Evolutionary conservation across 169 alveolate species (phyloP).

Genomic region (Plasmodium blacklocki): DNA sequence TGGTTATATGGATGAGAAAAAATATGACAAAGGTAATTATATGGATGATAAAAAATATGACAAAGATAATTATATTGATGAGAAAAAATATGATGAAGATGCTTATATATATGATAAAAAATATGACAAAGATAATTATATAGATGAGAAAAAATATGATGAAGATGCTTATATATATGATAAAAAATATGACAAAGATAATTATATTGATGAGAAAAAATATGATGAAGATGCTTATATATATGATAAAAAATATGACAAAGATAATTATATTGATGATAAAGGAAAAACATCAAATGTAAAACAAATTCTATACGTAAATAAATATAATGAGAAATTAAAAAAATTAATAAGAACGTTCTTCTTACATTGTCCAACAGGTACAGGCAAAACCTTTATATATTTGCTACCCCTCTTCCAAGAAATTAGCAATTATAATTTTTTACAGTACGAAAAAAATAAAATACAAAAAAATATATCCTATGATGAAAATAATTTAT

Average conservation of each 20-base stretch:
- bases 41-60: background rate
- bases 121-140: background rate
- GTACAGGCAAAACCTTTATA: constrained; percentile 62
- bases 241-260: background rate
- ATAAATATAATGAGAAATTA: constrained; percentile 27
- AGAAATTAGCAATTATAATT: constrained; percentile 19
- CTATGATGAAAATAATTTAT: background rate
- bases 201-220: background rate
- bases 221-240: background rate
- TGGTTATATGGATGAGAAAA: background rate
- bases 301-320: constrained; percentile 35
- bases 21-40: background rate
- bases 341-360: constrained; percentile 40
- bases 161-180: background rate
- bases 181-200: background rate
- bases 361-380: constrained; percentile 68
- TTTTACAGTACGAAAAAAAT: background rate
- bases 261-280: background rate
- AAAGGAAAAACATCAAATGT: background rate
- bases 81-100: background rate
- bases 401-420: constrained; percentile 49
- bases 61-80: too few relatives aligned
- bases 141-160: background rate
- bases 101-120: background rate
- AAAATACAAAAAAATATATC: background rate